Percentiles rank a stretch among this genome's conserved stretches.
Evolutionary conservation across 345 rosid genomes (phyloP).

Genomic region (Camelina neglecta): DNA sequence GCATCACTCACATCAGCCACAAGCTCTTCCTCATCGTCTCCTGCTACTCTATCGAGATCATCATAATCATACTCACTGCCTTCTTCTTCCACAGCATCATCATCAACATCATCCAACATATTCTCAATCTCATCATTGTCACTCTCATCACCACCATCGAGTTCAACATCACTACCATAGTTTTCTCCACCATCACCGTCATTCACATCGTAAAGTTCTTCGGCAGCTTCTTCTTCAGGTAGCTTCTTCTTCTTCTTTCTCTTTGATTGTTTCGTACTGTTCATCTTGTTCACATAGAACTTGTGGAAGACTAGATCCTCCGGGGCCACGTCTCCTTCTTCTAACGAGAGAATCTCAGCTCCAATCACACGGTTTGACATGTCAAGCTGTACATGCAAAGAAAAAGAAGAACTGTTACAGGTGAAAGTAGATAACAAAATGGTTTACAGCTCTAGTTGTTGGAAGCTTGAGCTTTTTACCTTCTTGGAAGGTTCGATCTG

Average conservation of each 20-base stretch:
- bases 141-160: constrained; percentile 79
- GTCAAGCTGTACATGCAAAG: constrained; percentile 61
- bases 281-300: constrained; percentile 84
- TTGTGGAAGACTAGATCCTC: constrained; percentile 97
- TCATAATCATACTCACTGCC: constrained; percentile 79
- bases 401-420: neutral
- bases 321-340: constrained; percentile 86
- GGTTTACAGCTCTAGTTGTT: constrained; percentile 6
- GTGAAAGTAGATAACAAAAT: constrained; percentile 15
- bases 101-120: constrained; percentile 67
- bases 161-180: constrained; percentile 60
- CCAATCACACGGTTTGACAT: constrained; percentile 81
- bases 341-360: constrained; percentile 78
- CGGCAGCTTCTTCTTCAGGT: constrained; percentile 76
- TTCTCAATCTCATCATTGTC: constrained; percentile 91
- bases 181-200: constrained; percentile 59
- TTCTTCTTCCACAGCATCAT: constrained; percentile 54
- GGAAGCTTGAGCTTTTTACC: constrained; percentile 49
- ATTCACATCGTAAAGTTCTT: constrained; percentile 67
- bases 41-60: constrained; percentile 69
- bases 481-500: constrained; percentile 96
- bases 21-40: constrained; percentile 78
- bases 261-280: constrained; percentile 62
- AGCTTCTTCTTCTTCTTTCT: constrained; percentile 85
- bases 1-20: constrained; percentile 66